Percentiles rank a stretch among this genome's conserved stretches.
Conservation (phyloP, 2,329 filamentous ascomycete species). For the Paraconiothyrium brasiliense region DNA sequence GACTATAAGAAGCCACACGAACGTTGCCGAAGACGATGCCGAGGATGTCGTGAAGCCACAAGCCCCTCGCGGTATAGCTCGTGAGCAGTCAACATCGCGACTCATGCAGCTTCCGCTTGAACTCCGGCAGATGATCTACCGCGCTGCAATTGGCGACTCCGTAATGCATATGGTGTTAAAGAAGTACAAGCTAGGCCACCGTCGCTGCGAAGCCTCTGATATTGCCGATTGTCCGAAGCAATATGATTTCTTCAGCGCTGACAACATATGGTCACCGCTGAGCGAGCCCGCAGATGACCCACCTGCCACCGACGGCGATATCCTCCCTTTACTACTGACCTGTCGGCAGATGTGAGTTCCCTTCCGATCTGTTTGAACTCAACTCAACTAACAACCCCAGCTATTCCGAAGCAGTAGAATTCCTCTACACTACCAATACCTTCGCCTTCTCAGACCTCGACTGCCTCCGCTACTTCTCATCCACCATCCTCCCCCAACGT, state of each 20-base stretch:
- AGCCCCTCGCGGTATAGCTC: conserved; percentile 18
- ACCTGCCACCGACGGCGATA: conserved; percentile 30
- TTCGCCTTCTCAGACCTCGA: conserved; percentile 38
- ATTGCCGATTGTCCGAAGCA: conserved; percentile 24
- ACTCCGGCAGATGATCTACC: conserved; percentile 31
- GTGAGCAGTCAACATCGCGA: conserved; percentile 25
- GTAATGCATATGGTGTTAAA: conserved; percentile 34
- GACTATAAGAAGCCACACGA: conserved; percentile 22
- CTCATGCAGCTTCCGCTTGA: conserved; percentile 32
- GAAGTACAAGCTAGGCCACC: conserved; percentile 30
- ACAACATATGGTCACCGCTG: conserved; percentile 26
- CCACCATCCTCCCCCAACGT: conserved; percentile 28
- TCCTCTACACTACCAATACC: conserved; percentile 32
- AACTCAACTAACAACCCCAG: conserved; percentile 14
- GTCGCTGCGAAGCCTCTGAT: conserved; percentile 27
- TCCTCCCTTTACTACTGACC: conserved; percentile 46
- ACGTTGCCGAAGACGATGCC: not conserved
- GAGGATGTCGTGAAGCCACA: not conserved
- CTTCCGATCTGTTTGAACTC: not conserved
- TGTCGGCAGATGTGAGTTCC: conserved; percentile 37
- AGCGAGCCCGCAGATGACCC: conserved; percentile 19
- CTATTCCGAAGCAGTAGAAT: conserved; percentile 32
- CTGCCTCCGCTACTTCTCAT: conserved; percentile 32
- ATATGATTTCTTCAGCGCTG: conserved; percentile 25
- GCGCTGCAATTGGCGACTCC: conserved; percentile 26